Evolutionary conservation across 768 basidiomycete genomes (phyloP), one percentile per base, ranked within the genome.

Genomic region (Termitomyces sp.): DNA sequence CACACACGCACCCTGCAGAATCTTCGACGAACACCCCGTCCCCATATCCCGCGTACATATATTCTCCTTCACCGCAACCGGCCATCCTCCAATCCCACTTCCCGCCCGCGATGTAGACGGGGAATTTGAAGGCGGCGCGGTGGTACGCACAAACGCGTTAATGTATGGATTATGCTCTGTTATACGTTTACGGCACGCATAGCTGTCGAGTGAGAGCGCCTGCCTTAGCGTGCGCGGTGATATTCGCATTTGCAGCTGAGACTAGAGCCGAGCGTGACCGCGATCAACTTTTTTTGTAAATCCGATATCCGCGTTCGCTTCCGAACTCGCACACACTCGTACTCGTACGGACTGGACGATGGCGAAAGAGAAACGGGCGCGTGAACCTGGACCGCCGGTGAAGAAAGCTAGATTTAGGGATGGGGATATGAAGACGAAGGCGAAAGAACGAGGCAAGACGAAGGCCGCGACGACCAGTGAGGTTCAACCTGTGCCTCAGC

Each of bases 21-120:
- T 89, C 2, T 71, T 71, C 0, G 93, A 95, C 2, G 91, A 86
- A 67, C 93, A 93, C 37, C 91, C 90, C 4, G 81, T 82, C 0
- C 84, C 83, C 64, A 87, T 76, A 2, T 72, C 72, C 1, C 68
- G 59, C 0, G 91, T 92, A 51, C 87, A 87, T 55, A 98, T 94
- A 66, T 92, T 93, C 63, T 95, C 93, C 71, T 98, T 97, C 50
- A 96, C 72, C 0, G 86, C 92, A 4, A 96, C 72, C 3, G 79
- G 71, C 50, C 82, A 64, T n/a, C 73, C 79, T 18, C 64, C 59
- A 20, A 86, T 68, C 3, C 75, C 60, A 50, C 53, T 14, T 58
- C 34, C 12, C 33, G 4, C 14, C 30, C 22, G 3, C 5, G 20
- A 33, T 13, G 61, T 47, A 20, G 47, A 44, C 26, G 67, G 64